These are phyloP conservation scores for Naumovozyma baii DNA, from an alignment of 805 yeast genomes.

Conservation along the genomic window DNA sequence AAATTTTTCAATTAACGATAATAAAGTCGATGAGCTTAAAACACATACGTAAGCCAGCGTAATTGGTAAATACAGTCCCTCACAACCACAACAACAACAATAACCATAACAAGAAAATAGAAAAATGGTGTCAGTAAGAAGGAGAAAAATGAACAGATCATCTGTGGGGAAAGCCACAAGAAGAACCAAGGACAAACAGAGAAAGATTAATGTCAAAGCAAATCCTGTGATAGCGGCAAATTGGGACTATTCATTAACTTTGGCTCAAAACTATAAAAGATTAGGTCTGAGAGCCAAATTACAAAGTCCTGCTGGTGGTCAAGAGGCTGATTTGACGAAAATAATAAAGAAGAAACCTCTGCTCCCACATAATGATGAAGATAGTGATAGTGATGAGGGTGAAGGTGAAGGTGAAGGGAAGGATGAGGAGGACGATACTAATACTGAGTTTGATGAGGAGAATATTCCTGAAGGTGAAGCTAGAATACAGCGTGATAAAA, in stretches of 20 bases:
- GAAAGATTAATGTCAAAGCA: slow-evolving; percentile 53
- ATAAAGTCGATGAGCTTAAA: too few species aligned
- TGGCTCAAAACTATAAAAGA: slow-evolving; percentile 76
- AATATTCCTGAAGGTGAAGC: slow-evolving; percentile 74
- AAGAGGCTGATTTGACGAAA: slow-evolving; percentile 46
- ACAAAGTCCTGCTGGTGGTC: slow-evolving; percentile 69
- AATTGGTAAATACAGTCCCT: too few species aligned
- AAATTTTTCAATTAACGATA: too few species aligned
- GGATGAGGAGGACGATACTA: slow-evolving; percentile 13
- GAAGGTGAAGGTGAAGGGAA: slow-evolving; percentile 8
- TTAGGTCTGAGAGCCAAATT: slow-evolving; percentile 67
- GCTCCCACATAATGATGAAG: slow-evolving; percentile 21
- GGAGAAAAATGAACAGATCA: slow-evolving; percentile 72
- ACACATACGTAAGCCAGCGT: too few species aligned
- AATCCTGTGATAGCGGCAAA: slow-evolving; percentile 79
- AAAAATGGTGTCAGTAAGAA: slow-evolving; percentile 64
- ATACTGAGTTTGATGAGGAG: slow-evolving; percentile 34
- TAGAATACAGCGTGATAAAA: slow-evolving; percentile 57
- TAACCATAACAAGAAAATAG: background rate
- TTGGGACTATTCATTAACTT: slow-evolving; percentile 80
- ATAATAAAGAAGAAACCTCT: slow-evolving; percentile 31
- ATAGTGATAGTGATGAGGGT: slow-evolving; percentile 23
- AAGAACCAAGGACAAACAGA: slow-evolving; percentile 57
- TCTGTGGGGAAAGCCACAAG: slow-evolving; percentile 62
- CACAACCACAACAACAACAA: too few species aligned